phyloP scores from a whole-genome alignment of 176 grass and related monocot genomes.

The Neostapfia colusana region DNA sequence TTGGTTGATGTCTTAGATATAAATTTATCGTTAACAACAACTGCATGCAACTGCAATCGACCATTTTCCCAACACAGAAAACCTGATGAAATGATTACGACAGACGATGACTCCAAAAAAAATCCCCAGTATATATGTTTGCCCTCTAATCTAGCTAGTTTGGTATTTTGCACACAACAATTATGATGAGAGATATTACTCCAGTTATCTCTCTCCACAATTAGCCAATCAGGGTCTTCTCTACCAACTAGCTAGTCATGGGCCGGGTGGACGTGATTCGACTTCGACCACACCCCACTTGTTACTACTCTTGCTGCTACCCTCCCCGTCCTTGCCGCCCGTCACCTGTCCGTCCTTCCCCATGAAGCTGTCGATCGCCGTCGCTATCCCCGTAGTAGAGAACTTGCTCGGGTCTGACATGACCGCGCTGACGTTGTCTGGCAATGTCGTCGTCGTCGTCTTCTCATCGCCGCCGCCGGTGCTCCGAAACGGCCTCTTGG shows the following conservation, averaged over 20 bases:
- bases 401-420: slow-evolving; percentile 49
- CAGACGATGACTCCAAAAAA: slow-evolving; percentile 10
- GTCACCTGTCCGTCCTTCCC: slow-evolving; percentile 48
- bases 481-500: slow-evolving; percentile 58
- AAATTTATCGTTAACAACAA: slow-evolving; percentile 39
- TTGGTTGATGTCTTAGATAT: neutral
- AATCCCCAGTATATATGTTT: slow-evolving; percentile 13
- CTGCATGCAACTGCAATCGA: slow-evolving; percentile 29
- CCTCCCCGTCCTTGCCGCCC: slow-evolving; percentile 59
- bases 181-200: no score
- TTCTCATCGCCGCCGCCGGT: slow-evolving; percentile 19
- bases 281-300: slow-evolving; percentile 49
- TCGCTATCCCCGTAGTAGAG: slow-evolving; percentile 38
- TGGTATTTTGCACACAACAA: slow-evolving; percentile 8
- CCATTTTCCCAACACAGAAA: slow-evolving; percentile 8
- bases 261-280: slow-evolving; percentile 39
- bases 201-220: slow-evolving; percentile 9
- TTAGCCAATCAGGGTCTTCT: slow-evolving; percentile 34
- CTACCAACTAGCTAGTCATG: slow-evolving; percentile 6
- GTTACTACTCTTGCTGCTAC: slow-evolving; percentile 36
- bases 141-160: slow-evolving; percentile 28
- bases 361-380: slow-evolving; percentile 52
- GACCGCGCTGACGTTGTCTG: slow-evolving; percentile 29
- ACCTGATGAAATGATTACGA: slow-evolving; percentile 25
- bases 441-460: neutral